A percentile compares a stretch with the other conserved stretches of the same genome.
These are phyloP conservation scores for Lophiotrema nucula DNA, from an alignment of 495 filamentous ascomycete genomes.

Conservation along the genomic window DNA sequence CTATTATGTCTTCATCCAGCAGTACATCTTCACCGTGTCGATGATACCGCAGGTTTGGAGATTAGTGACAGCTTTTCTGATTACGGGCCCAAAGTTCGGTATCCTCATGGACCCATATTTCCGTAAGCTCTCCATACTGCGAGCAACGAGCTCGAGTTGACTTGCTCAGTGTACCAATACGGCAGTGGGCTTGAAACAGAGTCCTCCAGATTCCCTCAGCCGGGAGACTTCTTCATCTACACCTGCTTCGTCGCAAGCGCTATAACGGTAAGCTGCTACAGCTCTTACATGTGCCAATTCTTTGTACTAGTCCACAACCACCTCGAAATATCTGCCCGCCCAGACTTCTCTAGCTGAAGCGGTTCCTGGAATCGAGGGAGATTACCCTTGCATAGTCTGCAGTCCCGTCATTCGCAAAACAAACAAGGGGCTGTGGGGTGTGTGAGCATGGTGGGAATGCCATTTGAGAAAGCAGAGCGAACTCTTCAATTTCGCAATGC, in stretches of 20 bases:
- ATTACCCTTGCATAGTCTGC: conserved; percentile 78
- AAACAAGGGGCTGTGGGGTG: conserved; percentile 63
- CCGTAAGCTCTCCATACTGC: conserved; percentile 48
- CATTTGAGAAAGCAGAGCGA: conserved; percentile 76
- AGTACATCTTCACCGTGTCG: conserved; percentile 51
- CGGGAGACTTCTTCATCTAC: conserved; percentile 70
- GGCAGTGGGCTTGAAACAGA: conserved; percentile 60
- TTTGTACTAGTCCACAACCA: conserved; percentile 51
- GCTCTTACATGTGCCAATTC: conserved; percentile 9
- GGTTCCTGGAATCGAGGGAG: conserved; percentile 99
- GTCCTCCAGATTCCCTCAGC: conserved; percentile 58
- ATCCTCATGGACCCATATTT: conserved; percentile 85
- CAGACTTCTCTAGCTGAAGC: conserved; percentile 80
- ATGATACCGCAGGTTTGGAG: conserved; percentile 70
- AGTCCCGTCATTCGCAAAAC: conserved; percentile 76
- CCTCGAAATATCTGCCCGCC: conserved; percentile 86
- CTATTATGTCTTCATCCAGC: conserved; percentile 58
- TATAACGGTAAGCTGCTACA: conserved; percentile 58
- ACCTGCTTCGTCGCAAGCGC: conserved; percentile 58
- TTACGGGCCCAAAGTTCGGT: conserved; percentile 60
- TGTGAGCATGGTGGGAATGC: conserved; percentile 88
- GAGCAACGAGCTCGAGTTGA: conserved; percentile 4
- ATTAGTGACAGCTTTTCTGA: conserved; percentile 66
- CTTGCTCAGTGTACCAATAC: conserved; percentile 59
- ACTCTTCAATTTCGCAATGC: conserved; percentile 63